These are phyloP conservation scores for Colletotrichum lindemuthianum DNA, from an alignment of 2,329 filamentous ascomycete species.

Conservation along the genomic window DNA sequence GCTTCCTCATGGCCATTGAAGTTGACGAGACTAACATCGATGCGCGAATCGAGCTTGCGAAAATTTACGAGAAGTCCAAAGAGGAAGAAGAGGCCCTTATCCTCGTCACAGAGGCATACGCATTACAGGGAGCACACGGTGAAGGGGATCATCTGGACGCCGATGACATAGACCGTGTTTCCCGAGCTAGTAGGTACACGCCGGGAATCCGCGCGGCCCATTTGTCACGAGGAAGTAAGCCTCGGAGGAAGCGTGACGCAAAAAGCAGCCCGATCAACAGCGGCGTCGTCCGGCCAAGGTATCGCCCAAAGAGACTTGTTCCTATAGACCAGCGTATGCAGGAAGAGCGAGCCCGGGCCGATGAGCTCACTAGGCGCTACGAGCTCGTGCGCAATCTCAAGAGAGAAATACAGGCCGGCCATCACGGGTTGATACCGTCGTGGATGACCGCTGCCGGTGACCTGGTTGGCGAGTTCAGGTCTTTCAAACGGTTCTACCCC, in stretches of 20 bases:
- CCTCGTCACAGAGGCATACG: conserved; percentile 79
- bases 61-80: conserved; percentile 81
- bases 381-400: conserved; percentile 55
- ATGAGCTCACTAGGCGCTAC: conserved; percentile 54
- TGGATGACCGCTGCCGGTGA: conserved; percentile 70
- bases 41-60: conserved; percentile 81
- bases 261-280: conserved; percentile 9
- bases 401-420: conserved; percentile 52
- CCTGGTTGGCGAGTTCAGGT: conserved; percentile 71
- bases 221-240: conserved; percentile 14
- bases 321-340: conserved; percentile 55
- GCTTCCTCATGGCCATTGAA: conserved; percentile 79
- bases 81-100: conserved; percentile 81
- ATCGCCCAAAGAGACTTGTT: conserved; percentile 58
- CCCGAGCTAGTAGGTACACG: background rate
- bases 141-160: conserved; percentile 38
- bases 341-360: conserved; percentile 54
- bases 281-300: conserved; percentile 44
- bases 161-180: background rate
- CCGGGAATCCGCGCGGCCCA: conserved; percentile 2
- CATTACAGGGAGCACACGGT: conserved; percentile 63
- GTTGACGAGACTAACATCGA: conserved; percentile 78
- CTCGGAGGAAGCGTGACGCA: conserved; percentile 9
- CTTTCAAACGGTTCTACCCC: conserved; percentile 71
- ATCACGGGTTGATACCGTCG: conserved; percentile 53